phyloP scores from a whole-genome alignment of 331 rosid genomes.

The Dryas integrifolia region DNA sequence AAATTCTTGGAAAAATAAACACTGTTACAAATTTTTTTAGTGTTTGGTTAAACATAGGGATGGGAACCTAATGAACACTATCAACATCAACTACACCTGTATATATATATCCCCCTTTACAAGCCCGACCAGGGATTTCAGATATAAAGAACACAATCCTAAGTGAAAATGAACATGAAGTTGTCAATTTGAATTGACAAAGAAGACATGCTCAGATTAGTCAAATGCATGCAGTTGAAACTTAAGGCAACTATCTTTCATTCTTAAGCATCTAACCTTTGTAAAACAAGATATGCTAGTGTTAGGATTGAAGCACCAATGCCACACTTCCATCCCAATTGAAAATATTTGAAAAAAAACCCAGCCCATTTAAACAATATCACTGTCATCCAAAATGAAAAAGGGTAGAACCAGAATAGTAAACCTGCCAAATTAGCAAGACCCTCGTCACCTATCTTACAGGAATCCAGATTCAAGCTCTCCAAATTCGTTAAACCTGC shows the following conservation, averaged over 20 bases:
- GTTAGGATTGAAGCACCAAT: neutral
- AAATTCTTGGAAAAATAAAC: neutral
- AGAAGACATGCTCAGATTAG: neutral
- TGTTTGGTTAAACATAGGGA: neutral
- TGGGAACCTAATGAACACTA: neutral
- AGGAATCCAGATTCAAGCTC: constrained; percentile 69
- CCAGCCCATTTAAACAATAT: constrained; percentile 7
- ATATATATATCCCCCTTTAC: too few relatives aligned
- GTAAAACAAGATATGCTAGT: neutral
- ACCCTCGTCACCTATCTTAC: constrained; percentile 58
- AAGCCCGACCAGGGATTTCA: neutral
- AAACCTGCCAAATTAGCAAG: constrained; percentile 66
- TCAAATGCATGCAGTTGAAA: neutral
- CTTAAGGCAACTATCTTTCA: neutral
- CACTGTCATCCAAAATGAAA: constrained; percentile 18
- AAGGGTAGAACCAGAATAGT: constrained; percentile 13
- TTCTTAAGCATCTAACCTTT: neutral
- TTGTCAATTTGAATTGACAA: neutral
- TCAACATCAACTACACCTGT: neutral
- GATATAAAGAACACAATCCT: neutral
- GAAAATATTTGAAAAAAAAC: neutral
- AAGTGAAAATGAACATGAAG: constrained; percentile 8
- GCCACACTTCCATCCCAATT: neutral
- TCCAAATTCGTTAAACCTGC: constrained; percentile 59
- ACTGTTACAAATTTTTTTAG: neutral